Evolutionary conservation across 2,329 filamentous ascomycete genomes (phyloP).

Genomic region (Pseudogymnoascus sp.): DNA sequence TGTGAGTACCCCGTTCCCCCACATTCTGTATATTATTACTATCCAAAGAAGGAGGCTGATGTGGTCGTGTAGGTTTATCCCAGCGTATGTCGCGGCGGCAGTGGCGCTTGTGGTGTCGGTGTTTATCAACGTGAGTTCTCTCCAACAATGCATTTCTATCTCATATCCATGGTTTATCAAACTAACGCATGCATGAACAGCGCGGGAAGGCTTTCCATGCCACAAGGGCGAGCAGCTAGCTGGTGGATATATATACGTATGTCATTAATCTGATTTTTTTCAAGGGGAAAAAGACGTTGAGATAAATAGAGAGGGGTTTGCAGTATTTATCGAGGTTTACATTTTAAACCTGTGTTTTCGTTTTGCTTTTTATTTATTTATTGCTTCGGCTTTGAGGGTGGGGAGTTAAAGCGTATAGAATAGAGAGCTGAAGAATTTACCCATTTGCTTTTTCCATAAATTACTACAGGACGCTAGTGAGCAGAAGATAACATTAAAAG

Average conservation of each 20-base stretch:
- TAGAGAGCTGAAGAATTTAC: too few relatives aligned
- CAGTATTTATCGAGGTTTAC: background rate
- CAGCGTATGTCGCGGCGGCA: background rate
- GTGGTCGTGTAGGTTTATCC: background rate
- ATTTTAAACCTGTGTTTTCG: background rate
- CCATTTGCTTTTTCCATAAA: too few relatives aligned
- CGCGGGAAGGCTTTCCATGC: background rate
- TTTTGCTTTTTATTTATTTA: background rate
- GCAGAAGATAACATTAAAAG: too few relatives aligned
- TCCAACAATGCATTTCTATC: background rate
- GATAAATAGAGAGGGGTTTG: background rate
- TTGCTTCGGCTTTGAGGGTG: too few relatives aligned
- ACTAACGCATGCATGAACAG: background rate
- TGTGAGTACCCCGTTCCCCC: background rate
- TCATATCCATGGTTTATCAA: background rate
- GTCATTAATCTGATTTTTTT: background rate
- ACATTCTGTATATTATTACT: too few relatives aligned
- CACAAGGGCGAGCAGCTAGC: background rate
- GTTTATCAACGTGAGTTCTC: background rate
- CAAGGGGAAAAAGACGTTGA: background rate
- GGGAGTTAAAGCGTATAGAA: too few relatives aligned
- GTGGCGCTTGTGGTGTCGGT: slow-evolving; percentile 1
- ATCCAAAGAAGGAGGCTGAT: background rate
- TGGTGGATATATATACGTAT: background rate
- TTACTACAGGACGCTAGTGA: too few relatives aligned